Evolutionary conservation across 176 grass and related monocot genomes (phyloP).

Genomic region (Bolboschoenus planiculmis): DNA sequence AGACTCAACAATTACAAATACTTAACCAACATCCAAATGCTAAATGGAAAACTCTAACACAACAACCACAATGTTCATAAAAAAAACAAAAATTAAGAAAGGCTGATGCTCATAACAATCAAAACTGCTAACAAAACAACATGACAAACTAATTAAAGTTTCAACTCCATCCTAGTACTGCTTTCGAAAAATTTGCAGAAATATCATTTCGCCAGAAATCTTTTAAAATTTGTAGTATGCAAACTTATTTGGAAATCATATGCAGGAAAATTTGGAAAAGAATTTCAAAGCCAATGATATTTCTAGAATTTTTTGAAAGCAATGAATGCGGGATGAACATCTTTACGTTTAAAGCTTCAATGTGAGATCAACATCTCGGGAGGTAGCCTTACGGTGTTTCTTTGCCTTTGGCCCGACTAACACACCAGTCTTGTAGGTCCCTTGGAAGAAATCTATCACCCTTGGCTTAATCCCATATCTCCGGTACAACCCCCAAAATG

Average conservation of each 20-base stretch:
- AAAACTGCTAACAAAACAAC: not conserved
- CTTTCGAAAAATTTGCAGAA: not conserved
- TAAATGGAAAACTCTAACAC: not conserved
- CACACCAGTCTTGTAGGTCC: not conserved
- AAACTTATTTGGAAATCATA: not conserved
- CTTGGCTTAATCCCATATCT: not conserved
- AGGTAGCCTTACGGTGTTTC: not conserved
- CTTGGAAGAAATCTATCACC: not conserved
- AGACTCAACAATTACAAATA: not conserved
- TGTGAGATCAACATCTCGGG: not conserved
- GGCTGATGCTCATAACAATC: not conserved
- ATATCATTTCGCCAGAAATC: not conserved
- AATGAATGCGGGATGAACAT: not conserved
- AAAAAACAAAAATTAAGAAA: not conserved
- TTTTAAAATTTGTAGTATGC: not conserved
- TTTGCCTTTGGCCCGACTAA: not conserved
- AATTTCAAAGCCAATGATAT: not conserved
- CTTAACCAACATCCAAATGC: not conserved
- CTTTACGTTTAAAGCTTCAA: not conserved
- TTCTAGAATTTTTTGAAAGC: not conserved
- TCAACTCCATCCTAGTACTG: not conserved
- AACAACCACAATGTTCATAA: not conserved
- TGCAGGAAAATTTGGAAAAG: not conserved
- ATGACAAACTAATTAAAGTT: not conserved
- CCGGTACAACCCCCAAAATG: not conserved